These are phyloP conservation scores for Glutinoglossum americanum DNA, from an alignment of 495 filamentous ascomycete species.

Conservation along the genomic window DNA sequence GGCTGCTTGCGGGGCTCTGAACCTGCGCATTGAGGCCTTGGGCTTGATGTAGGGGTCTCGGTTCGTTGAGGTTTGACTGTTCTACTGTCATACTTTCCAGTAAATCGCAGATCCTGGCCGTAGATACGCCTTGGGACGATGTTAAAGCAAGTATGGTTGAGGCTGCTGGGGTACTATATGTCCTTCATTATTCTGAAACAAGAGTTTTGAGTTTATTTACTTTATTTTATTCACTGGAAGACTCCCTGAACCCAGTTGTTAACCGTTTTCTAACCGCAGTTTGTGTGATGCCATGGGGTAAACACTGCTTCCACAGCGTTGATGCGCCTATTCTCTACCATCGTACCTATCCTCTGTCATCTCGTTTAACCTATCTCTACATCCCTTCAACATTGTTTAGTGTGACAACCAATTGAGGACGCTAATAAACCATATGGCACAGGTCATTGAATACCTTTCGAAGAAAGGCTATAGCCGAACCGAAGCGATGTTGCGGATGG, in stretches of 20 bases:
- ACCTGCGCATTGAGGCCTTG: neutral
- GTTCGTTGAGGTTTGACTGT: neutral
- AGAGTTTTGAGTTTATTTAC: neutral
- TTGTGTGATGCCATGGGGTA: neutral
- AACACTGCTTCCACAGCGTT: neutral
- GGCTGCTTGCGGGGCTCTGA: neutral
- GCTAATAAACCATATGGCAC: neutral
- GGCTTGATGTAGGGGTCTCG: neutral
- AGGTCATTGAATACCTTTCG: slow-evolving; percentile 90
- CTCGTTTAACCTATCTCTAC: neutral
- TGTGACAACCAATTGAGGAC: neutral
- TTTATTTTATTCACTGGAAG: no score
- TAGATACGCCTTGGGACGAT: no score
- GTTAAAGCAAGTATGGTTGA: no score
- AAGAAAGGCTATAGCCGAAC: slow-evolving; percentile 92
- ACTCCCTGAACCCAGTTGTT: neutral
- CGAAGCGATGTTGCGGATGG: slow-evolving; percentile 78
- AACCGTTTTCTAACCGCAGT: neutral
- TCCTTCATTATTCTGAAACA: neutral
- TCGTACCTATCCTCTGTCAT: neutral
- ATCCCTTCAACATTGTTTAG: neutral
- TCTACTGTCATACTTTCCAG: neutral
- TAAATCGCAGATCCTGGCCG: neutral
- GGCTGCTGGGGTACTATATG: neutral
- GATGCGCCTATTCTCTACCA: neutral